Evolutionary conservation across 495 filamentous ascomycete species (phyloP).

Genomic region (Trichocladium antarcticum): DNA sequence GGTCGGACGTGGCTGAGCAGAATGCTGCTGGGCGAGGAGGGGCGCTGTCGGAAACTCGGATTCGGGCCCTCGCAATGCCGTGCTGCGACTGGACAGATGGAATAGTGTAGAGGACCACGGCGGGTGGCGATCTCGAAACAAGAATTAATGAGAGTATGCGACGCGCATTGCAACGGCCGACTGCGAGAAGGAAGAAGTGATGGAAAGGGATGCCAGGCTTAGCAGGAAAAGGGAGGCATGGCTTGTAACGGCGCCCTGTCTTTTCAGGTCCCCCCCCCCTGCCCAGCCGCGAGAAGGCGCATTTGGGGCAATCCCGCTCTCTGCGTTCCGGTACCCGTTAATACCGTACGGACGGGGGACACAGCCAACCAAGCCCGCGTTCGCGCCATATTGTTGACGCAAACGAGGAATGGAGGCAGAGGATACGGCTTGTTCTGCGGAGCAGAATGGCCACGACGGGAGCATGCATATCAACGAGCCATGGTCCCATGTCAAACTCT

Average conservation of each 20-base stretch:
- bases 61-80: slow-evolving; percentile 9
- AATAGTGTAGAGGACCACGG: background rate
- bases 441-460: background rate
- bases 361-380: background rate
- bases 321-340: background rate
- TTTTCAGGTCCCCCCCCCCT: background rate
- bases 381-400: too few species aligned
- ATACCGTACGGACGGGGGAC: slow-evolving; percentile 2
- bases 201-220: background rate
- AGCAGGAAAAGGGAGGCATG: background rate
- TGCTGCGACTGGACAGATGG: background rate
- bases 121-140: slow-evolving; percentile 9
- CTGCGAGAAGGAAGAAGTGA: slow-evolving; percentile 5
- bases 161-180: slow-evolving; percentile 11
- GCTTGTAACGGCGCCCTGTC: background rate
- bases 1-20: background rate
- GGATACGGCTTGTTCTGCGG: too few species aligned
- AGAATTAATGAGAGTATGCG: slow-evolving; percentile 22
- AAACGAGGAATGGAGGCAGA: too few species aligned
- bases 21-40: slow-evolving; percentile 12
- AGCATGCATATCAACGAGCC: background rate
- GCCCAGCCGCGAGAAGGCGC: background rate
- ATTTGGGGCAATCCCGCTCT: too few species aligned
- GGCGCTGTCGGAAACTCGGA: slow-evolving; percentile 7
- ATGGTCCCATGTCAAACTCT: background rate